Conservation (phyloP, 2,329 filamentous ascomycete species). For the Fusarium illudens region DNA sequence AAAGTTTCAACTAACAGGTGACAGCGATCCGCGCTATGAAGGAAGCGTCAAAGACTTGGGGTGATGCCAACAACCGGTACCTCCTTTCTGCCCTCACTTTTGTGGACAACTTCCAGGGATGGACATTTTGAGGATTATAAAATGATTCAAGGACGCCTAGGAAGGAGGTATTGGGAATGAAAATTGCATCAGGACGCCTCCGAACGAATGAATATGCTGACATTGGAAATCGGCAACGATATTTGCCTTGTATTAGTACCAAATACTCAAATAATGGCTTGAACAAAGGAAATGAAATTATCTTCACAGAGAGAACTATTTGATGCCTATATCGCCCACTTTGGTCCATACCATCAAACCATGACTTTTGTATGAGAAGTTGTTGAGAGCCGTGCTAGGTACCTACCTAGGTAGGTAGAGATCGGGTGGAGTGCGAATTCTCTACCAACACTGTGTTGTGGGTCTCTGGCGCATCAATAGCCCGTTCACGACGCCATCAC, state of each 20-base stretch:
- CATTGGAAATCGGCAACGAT: neutral
- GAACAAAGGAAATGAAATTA: neutral
- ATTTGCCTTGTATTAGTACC: constrained; percentile 2
- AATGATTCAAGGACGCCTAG: neutral
- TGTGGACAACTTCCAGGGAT: constrained; percentile 76
- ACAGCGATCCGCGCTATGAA: constrained; percentile 75
- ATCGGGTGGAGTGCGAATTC: constrained; percentile 1
- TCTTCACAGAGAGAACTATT: neutral
- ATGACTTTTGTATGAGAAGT: neutral
- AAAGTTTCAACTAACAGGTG: constrained; percentile 2
- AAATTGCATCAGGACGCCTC: constrained; percentile 7
- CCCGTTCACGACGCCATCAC: constrained; percentile 31
- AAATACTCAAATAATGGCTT: neutral
- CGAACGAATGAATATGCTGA: neutral
- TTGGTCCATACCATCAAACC: neutral
- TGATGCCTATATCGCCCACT: neutral
- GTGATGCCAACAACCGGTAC: constrained; percentile 71
- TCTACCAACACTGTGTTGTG: constrained; percentile 26
- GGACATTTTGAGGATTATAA: constrained; percentile 56
- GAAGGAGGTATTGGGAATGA: constrained; percentile 1
- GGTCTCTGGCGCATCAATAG: constrained; percentile 29
- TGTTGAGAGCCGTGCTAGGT: neutral
- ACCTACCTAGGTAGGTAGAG: neutral
- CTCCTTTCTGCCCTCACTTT: constrained; percentile 75
- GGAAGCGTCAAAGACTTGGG: constrained; percentile 79